phyloP scores from a whole-genome alignment of 2,329 filamentous ascomycete species.

The Sporothrix inflata region DNA sequence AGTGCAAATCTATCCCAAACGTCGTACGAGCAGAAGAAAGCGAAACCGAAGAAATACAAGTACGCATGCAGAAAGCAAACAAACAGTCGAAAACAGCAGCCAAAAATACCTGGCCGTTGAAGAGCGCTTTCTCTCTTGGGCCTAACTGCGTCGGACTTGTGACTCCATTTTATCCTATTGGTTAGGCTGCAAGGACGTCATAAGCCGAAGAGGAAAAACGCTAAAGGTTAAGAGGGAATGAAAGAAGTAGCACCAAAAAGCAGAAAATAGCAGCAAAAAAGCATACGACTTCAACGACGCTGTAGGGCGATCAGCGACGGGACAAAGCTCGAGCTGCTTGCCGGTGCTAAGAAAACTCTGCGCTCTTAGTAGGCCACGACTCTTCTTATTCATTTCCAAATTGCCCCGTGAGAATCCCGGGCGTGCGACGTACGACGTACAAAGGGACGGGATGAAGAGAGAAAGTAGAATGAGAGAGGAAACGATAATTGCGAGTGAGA shows the following conservation, averaged over 20 bases:
- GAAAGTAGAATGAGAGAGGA: neutral
- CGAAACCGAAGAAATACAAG: neutral
- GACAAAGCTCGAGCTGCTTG: neutral
- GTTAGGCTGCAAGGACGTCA: conserved; percentile 1
- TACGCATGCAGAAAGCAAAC: neutral
- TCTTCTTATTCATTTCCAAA: conserved; percentile 11
- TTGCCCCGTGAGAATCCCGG: conserved; percentile 15
- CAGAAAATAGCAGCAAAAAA: neutral
- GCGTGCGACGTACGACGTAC: neutral
- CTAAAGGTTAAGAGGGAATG: no score
- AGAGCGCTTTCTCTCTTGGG: neutral
- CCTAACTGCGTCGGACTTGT: no score
- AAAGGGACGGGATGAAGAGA: neutral
- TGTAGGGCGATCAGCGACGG: neutral
- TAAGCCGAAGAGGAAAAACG: conserved; percentile 17
- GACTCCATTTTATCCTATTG: conserved; percentile 30
- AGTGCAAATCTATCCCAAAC: conserved; percentile 9
- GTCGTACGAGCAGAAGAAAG: neutral
- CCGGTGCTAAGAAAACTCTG: conserved; percentile 26
- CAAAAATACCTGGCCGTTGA: neutral
- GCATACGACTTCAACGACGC: neutral
- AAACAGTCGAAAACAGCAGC: neutral
- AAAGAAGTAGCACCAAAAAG: neutral
- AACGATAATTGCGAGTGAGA: neutral
- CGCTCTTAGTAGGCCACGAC: neutral